Percentiles rank a stretch among this genome's conserved stretches.
These are phyloP conservation scores for Perkinsus olseni DNA, from an alignment of 169 alveolate genomes.

Conservation along the genomic window DNA sequence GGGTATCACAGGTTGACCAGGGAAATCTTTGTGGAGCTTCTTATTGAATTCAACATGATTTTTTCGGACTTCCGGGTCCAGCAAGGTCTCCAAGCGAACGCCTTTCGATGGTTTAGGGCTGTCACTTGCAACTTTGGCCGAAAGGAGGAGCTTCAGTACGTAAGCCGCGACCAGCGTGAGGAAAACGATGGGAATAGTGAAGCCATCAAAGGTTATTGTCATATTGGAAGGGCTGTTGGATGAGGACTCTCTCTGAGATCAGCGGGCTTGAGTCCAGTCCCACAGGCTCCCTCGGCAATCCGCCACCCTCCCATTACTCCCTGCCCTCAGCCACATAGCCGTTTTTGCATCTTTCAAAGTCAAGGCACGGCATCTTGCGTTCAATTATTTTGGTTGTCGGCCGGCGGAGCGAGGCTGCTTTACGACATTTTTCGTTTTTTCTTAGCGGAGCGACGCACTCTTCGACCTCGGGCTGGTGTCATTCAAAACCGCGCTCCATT, in stretches of 20 bases:
- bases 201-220: not conserved
- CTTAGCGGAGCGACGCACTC: not conserved
- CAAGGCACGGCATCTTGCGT: no score
- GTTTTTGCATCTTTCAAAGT: no score
- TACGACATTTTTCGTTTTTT: not conserved
- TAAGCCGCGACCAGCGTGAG: not conserved
- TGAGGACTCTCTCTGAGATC: no score
- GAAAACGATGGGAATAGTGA: not conserved
- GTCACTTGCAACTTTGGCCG: not conserved
- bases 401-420: not conserved
- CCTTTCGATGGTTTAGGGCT: not conserved
- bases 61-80: not conserved
- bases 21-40: not conserved
- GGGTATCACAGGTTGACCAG: not conserved
- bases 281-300: no score
- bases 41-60: not conserved
- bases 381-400: no score
- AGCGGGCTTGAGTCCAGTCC: no score
- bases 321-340: no score
- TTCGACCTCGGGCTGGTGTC: not conserved
- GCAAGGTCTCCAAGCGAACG: not conserved
- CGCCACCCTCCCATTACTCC: no score
- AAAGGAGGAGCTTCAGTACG: not conserved
- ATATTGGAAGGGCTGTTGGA: not conserved
- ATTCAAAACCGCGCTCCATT: not conserved